Evolutionary conservation across 306 rosid species (phyloP).

Genomic region (Casuarina cunninghamiana): DNA sequence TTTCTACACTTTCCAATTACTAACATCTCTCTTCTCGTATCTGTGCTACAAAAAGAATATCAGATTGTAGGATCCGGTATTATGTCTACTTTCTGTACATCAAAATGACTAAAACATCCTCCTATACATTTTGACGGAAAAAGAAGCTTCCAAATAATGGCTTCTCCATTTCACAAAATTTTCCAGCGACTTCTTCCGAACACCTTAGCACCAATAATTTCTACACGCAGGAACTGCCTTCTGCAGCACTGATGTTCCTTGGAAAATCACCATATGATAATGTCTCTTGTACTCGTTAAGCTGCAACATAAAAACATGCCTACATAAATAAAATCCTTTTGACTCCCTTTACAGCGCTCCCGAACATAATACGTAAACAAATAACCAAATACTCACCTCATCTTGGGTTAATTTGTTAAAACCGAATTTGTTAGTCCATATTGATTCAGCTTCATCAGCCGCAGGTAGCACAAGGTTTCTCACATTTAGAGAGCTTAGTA

Average conservation of each 20-base stretch:
- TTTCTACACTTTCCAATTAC: slow-evolving; percentile 31
- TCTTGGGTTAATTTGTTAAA: slow-evolving; percentile 44
- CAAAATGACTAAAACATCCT: slow-evolving; percentile 24
- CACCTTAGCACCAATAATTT: slow-evolving; percentile 17
- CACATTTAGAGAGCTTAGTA: slow-evolving; percentile 55
- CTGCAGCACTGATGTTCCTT: slow-evolving; percentile 58
- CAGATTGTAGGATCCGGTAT: slow-evolving; percentile 23
- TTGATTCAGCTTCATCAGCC: slow-evolving; percentile 62
- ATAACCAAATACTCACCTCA: slow-evolving; percentile 38
- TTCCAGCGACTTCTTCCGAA: background rate
- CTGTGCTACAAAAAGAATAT: slow-evolving; percentile 38
- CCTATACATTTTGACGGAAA: slow-evolving; percentile 47
- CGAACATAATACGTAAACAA: background rate
- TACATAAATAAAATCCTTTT: background rate
- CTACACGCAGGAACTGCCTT: slow-evolving; percentile 46
- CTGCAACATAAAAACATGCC: slow-evolving; percentile 26
- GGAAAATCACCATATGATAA: slow-evolving; percentile 82
- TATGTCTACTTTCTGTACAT: slow-evolving; percentile 55
- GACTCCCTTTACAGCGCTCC: background rate
- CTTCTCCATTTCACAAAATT: slow-evolving; percentile 16
- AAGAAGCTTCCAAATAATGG: slow-evolving; percentile 22
- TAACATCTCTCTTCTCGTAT: slow-evolving; percentile 31
- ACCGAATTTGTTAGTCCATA: slow-evolving; percentile 73
- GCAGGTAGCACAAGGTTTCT: slow-evolving; percentile 67
- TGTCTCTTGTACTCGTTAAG: slow-evolving; percentile 45